Conservation (phyloP, 2,329 filamentous ascomycete genomes). For the Chaetothyriales sp. region DNA sequence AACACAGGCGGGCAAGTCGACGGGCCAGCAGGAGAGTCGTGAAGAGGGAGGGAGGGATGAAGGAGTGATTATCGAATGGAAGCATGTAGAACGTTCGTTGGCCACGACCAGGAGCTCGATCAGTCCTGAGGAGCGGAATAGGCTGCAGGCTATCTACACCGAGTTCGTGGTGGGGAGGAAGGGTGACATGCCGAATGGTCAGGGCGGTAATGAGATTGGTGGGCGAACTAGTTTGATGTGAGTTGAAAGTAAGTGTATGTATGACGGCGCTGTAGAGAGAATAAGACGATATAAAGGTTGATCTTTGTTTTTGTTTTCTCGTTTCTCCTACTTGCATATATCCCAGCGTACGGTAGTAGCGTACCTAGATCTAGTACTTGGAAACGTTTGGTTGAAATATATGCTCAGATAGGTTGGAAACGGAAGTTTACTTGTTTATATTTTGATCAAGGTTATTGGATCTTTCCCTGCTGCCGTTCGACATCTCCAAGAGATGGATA, state of each 20-base stretch:
- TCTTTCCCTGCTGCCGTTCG: neutral
- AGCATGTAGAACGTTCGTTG: conserved; percentile 66
- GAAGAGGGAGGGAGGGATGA: conserved; percentile 25
- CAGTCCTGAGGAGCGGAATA: conserved; percentile 57
- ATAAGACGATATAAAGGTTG: too few relatives aligned
- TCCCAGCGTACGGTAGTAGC: too few relatives aligned
- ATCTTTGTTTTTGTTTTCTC: too few relatives aligned
- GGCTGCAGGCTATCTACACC: conserved; percentile 68
- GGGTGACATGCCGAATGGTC: conserved; percentile 88
- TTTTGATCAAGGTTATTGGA: neutral
- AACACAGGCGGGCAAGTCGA: neutral
- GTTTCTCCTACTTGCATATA: too few relatives aligned
- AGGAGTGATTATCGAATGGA: conserved; percentile 74
- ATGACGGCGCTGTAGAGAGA: too few relatives aligned
- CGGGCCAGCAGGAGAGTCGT: conserved; percentile 11
- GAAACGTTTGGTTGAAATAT: too few relatives aligned
- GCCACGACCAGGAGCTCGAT: conserved; percentile 70
- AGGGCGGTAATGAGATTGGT: conserved; percentile 82
- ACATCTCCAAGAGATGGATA: neutral
- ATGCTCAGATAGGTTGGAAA: too few relatives aligned
- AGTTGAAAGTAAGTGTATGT: conserved; percentile 4
- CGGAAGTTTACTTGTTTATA: too few relatives aligned
- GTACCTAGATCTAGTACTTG: too few relatives aligned
- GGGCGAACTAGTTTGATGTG: conserved; percentile 89
- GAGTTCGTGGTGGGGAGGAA: conserved; percentile 90